These are phyloP conservation scores for Pyricularia pennisetigena DNA, from an alignment of 2,329 filamentous ascomycete genomes.

Conservation along the genomic window DNA sequence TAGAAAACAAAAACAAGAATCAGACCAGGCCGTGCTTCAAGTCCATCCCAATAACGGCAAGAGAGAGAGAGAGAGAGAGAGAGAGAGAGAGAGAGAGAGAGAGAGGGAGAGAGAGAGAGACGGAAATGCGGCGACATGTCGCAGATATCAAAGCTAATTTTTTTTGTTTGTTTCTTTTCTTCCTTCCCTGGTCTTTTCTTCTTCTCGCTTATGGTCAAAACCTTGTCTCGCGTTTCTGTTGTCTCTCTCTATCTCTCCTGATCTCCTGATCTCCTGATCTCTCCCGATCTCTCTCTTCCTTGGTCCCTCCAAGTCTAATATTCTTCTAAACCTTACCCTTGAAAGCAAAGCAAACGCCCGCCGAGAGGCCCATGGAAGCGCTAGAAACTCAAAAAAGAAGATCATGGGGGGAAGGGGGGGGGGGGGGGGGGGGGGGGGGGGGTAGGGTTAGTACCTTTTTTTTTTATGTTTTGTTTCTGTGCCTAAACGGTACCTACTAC, in stretches of 20 bases:
- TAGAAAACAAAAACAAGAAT: neutral
- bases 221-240: neutral
- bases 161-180: neutral
- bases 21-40: neutral
- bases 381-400: neutral
- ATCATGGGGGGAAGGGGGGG: too few relatives aligned
- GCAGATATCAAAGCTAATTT: neutral
- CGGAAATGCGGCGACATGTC: neutral
- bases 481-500: too few relatives aligned
- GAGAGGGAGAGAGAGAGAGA: too few relatives aligned
- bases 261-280: neutral
- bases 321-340: neutral
- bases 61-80: too few relatives aligned
- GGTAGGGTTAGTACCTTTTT: too few relatives aligned
- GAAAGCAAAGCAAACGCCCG: neutral
- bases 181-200: too few relatives aligned
- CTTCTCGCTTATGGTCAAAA: neutral
- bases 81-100: too few relatives aligned
- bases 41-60: neutral
- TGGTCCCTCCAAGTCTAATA: neutral
- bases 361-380: neutral
- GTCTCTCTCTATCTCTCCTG: neutral
- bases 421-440: too few relatives aligned
- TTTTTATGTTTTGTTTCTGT: too few relatives aligned
- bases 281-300: neutral